A percentile compares a stretch with the other conserved stretches of the same genome.
Evolutionary conservation across 208 protist genomes (phyloP).

Genomic region (Vickermania ingenoplastis): DNA sequence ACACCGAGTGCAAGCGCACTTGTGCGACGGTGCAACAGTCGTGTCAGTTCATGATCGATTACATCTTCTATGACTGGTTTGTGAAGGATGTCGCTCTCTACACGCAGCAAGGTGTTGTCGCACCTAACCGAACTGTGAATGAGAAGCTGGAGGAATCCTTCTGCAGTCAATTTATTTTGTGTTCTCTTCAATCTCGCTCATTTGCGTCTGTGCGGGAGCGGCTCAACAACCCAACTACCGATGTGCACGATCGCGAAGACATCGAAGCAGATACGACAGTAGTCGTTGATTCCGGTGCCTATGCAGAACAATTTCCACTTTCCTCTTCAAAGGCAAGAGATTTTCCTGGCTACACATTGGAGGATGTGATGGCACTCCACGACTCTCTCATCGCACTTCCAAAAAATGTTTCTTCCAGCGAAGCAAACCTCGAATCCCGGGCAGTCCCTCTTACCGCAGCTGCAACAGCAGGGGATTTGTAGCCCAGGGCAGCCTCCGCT

Average conservation of each 20-base stretch:
- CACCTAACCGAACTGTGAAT: neutral
- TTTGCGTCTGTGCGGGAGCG: no score
- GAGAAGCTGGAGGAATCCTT: neutral
- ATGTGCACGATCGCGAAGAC: no score
- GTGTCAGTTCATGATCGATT: conserved; percentile 40
- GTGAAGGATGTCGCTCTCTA: neutral
- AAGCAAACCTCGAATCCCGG: no score
- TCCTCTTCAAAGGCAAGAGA: neutral
- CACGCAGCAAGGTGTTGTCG: neutral
- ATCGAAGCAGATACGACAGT: neutral
- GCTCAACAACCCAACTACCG: no score
- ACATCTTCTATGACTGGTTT: neutral
- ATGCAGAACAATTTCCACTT: neutral
- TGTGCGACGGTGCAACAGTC: conserved; percentile 43
- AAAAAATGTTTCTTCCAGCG: no score
- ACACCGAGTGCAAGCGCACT: conserved; percentile 48
- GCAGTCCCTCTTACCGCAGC: no score
- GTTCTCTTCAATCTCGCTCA: no score
- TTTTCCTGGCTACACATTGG: neutral
- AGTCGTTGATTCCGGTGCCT: neutral
- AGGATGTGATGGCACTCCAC: no score
- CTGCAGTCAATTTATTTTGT: no score
- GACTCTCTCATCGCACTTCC: no score
- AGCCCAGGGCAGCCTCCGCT: no score
- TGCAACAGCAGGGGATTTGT: no score